Evolutionary conservation across 2,329 filamentous ascomycete species (phyloP), one percentile per base, ranked within the genome.

Genomic region (Aspergillus quadrilineatus): DNA sequence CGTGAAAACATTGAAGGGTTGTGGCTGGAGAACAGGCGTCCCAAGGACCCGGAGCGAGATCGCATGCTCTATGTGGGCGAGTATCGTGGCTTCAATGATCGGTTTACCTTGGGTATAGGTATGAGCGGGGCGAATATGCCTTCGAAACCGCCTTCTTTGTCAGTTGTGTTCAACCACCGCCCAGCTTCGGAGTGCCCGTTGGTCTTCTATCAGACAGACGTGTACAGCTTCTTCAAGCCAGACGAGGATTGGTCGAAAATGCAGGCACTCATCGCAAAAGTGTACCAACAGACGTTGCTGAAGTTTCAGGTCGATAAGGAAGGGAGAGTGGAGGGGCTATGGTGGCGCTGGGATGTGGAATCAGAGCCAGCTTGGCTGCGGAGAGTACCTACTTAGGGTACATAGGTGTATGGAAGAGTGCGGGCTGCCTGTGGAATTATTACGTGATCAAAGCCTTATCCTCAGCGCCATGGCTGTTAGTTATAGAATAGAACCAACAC

Each of bases 301-400:
- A 10, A 45, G 30, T 52, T 52, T 8, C 0, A 14, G 30, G 39
- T 37, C 5, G 17, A 45, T 4, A 42, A 46, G n/a, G 32, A 6
- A 7, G 39, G 28, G 3, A 26, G 10, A 9, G 42, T 37, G 7
- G 1, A 10, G 3, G 50, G 50, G 2, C 32, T 52, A 0, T 37
- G 32, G 22, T 52, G 50, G 50, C 10, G 36, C 5, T 52, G 50
- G 50, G 50, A 52, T 52, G 39, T 6, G 14, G 41, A 37, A 5
- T 30, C 15, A 7, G 17, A 52, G 32, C 17, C 39, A 28, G 50
- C 32, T 4, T 52, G 50, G 50, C 39, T 52, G 3, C 6, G 8
- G 14, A 43, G 9, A 39, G 15, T 49, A 17, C 17, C 17, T 17
- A 17, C 17, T 17, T 17, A 2, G 17, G 17, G 17, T 17, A 17